Evolutionary conservation across 306 rosid species (phyloP).

Genomic region (Sphenostylis stenocarpa): DNA sequence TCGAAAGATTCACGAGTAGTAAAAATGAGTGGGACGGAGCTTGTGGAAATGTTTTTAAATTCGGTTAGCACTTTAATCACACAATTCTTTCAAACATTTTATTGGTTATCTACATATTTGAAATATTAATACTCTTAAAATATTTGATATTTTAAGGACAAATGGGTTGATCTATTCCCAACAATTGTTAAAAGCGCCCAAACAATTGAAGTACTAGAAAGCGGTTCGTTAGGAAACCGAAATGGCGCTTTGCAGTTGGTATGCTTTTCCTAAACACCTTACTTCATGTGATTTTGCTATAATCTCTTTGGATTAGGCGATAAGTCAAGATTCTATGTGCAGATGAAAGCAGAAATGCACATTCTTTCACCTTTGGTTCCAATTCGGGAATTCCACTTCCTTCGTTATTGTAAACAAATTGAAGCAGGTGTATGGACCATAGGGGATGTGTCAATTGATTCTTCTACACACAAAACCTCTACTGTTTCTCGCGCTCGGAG

Average conservation of each 20-base stretch:
- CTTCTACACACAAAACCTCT: background rate
- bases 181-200: slow-evolving; percentile 56
- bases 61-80: slow-evolving; percentile 36
- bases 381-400: slow-evolving; percentile 50
- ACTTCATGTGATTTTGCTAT: background rate
- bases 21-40: slow-evolving; percentile 36
- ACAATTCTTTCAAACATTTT: background rate
- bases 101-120: background rate
- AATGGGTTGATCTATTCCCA: slow-evolving; percentile 66
- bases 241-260: slow-evolving; percentile 64
- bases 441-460: slow-evolving; percentile 61
- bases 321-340: slow-evolving; percentile 18
- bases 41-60: slow-evolving; percentile 60
- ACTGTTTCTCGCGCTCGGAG: slow-evolving; percentile 45
- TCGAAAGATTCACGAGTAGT: slow-evolving; percentile 61
- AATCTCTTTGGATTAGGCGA: background rate
- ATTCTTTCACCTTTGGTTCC: slow-evolving; percentile 64
- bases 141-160: slow-evolving; percentile 39
- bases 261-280: background rate
- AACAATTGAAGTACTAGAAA: slow-evolving; percentile 51
- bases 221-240: slow-evolving; percentile 44
- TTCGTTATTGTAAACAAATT: slow-evolving; percentile 61
- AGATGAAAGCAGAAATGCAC: slow-evolving; percentile 79
- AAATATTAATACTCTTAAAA: background rate
- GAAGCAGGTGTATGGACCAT: slow-evolving; percentile 56